Evolutionary conservation across 1,284 basidiomycete genomes (phyloP), one percentile per base, ranked within the genome.

Genomic region (Marasmius fiardii): DNA sequence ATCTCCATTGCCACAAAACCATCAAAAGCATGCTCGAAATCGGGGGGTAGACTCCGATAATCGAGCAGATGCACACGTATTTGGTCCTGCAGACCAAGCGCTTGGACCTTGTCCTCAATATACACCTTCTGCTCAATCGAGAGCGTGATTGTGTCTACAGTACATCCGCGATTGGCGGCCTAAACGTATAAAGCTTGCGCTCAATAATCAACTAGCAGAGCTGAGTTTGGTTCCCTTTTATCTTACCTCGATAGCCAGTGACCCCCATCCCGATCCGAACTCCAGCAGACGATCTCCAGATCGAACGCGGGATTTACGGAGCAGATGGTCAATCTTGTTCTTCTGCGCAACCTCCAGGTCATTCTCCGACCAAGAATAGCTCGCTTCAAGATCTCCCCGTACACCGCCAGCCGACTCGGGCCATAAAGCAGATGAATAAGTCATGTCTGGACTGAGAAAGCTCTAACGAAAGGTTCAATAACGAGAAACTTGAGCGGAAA

Each of bases 211-310:
- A 45, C 6, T 53, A 10, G 18, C 20, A 10, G n/a, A 44, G 44
- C 49, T 11, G 51, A 34, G 63, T 18, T 31, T 26, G 18, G 51
- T 44, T 18, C 69, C 72, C 51, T 59, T 61, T 28, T 61, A 59
- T 51, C 80, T 69, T 33, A 90, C 90, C 79, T 92, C 90, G 60
- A 96, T 95, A 10, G 92, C 91, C 50, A 96, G 79, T 43, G 85
- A 89, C 11, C 93, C 93, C 93, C 93, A 95, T 6, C 93, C 93
- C 49, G 87, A 88, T 16, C 93, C 93, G 63, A 95, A 92, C 72
- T 96, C 93, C 45, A 96, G 78, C 33, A 95, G 80, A 34, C 90
- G 82, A 67, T 93, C 79, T 0, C 91, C 92, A 35, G 83, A 83
- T 61, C 82, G 79, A 43, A 95, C 86, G 52, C 84, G 85, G 47